These are phyloP conservation scores for Globisporangium barbulae DNA, from an alignment of 352 stramenopile species.

Conservation along the genomic window DNA sequence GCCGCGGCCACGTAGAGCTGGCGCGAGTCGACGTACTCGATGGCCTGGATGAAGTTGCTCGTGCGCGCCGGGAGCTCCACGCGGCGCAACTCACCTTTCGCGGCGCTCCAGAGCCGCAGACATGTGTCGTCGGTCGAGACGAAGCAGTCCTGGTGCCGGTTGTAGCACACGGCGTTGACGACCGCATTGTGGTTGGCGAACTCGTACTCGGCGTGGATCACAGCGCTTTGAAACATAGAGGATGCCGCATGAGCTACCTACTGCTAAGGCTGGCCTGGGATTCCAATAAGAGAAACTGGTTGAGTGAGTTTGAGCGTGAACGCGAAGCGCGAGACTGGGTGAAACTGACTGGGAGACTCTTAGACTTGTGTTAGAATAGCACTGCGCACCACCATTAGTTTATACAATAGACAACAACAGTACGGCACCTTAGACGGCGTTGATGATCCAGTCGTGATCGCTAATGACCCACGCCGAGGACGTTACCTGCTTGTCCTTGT, in stretches of 20 bases:
- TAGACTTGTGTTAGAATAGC: not conserved
- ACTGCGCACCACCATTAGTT: not conserved
- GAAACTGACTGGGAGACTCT: not conserved
- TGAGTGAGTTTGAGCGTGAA: not conserved
- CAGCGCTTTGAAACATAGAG: conserved; percentile 61
- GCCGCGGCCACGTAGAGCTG: conserved; percentile 63
- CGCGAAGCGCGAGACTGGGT: not conserved
- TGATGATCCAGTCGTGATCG: conserved; percentile 36
- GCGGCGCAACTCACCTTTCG: conserved; percentile 31
- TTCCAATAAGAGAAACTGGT: not conserved
- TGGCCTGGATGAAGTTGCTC: conserved; percentile 52
- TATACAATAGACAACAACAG: not conserved
- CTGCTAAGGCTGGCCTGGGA: not conserved
- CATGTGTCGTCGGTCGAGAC: conserved; percentile 51
- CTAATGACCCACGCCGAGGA: conserved; percentile 30
- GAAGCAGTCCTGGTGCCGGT: conserved; percentile 62
- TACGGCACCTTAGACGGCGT: not conserved
- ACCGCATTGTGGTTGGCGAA: conserved; percentile 62
- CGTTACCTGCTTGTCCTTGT: conserved; percentile 15
- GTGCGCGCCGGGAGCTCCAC: conserved; percentile 59
- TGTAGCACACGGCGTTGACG: conserved; percentile 64
- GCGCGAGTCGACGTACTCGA: conserved; percentile 52
- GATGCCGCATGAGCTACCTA: not conserved
- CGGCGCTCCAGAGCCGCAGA: conserved; percentile 40
- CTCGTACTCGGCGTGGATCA: conserved; percentile 59